Evolutionary conservation across 208 protist genomes (phyloP).

Genomic region (Acanthamoeba rhysodes): DNA sequence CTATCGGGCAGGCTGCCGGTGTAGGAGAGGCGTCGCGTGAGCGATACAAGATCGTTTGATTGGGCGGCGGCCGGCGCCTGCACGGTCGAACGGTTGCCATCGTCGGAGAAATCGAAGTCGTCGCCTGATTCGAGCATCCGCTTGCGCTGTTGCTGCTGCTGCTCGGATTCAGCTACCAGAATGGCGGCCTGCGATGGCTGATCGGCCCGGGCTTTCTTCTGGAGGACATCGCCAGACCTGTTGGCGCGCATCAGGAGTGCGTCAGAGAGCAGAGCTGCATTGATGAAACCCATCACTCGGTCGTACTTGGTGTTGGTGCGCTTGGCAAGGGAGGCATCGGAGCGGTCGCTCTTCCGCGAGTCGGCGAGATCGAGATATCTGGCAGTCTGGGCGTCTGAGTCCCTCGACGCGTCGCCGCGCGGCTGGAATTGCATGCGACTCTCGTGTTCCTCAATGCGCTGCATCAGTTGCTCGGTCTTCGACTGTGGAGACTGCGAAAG

Average conservation of each 20-base stretch:
- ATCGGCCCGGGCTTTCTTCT: neutral
- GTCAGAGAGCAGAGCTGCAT: neutral
- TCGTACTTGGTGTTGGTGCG: conserved; percentile 22
- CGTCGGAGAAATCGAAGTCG: neutral
- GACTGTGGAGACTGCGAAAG: conserved; percentile 55
- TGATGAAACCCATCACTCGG: neutral
- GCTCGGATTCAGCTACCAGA: neutral
- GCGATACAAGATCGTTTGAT: conserved; percentile 51
- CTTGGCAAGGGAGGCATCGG: neutral
- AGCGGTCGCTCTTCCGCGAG: neutral
- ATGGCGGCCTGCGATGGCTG: neutral
- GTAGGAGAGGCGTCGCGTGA: conserved; percentile 38
- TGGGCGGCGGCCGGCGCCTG: neutral
- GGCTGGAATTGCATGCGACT: neutral
- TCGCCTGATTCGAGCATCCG: conserved; percentile 9
- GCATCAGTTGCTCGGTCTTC: conserved; percentile 68
- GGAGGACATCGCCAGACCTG: neutral
- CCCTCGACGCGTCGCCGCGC: neutral
- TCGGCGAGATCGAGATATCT: conserved; percentile 40
- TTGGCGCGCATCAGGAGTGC: neutral
- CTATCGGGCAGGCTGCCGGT: conserved; percentile 45
- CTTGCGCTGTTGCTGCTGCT: conserved; percentile 2
- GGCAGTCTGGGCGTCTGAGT: neutral
- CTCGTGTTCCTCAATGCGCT: conserved; percentile 59
- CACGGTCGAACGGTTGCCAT: neutral